phyloP scores from a whole-genome alignment of 371 early-diverging fungal genomes.

The Lichtheimia ramosa region DNA sequence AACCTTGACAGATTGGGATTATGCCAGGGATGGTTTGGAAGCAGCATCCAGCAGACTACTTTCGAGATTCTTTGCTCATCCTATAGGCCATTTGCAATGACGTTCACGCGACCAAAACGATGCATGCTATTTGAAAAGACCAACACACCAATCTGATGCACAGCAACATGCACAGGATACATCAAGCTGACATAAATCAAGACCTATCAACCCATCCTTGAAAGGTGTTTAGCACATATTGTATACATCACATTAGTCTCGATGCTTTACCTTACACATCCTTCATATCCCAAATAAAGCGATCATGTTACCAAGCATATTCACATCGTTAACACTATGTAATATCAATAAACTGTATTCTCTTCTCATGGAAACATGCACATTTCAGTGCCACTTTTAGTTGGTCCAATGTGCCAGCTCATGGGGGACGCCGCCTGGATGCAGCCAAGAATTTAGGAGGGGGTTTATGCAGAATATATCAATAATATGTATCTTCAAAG shows the following conservation, averaged over 20 bases:
- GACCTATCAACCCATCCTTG: constrained; percentile 3
- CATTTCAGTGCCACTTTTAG: too few relatives aligned
- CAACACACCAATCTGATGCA: constrained; percentile 4
- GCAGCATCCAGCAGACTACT: constrained; percentile 34
- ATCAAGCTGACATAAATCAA: constrained; percentile 11
- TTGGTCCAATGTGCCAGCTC: too few relatives aligned
- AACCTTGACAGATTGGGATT: constrained; percentile 41
- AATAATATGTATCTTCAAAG: too few relatives aligned
- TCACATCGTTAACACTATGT: too few relatives aligned
- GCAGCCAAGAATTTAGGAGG: too few relatives aligned
- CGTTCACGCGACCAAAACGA: constrained; percentile 42
- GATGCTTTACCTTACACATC: too few relatives aligned
- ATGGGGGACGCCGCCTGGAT: too few relatives aligned
- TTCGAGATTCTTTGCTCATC: constrained; percentile 48
- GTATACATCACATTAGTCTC: neutral
- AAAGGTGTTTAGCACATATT: constrained; percentile 5
- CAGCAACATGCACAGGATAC: constrained; percentile 13
- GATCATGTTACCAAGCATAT: too few relatives aligned
- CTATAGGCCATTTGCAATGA: constrained; percentile 54
- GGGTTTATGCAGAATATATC: too few relatives aligned
- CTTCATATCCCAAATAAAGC: too few relatives aligned
- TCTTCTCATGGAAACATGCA: too few relatives aligned
- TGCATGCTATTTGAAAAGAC: constrained; percentile 20
- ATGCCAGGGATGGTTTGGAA: constrained; percentile 46
- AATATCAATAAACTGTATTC: too few relatives aligned